Evolutionary conservation across 495 filamentous ascomycete genomes (phyloP).

Genomic region (Annulohypoxylon stygium): DNA sequence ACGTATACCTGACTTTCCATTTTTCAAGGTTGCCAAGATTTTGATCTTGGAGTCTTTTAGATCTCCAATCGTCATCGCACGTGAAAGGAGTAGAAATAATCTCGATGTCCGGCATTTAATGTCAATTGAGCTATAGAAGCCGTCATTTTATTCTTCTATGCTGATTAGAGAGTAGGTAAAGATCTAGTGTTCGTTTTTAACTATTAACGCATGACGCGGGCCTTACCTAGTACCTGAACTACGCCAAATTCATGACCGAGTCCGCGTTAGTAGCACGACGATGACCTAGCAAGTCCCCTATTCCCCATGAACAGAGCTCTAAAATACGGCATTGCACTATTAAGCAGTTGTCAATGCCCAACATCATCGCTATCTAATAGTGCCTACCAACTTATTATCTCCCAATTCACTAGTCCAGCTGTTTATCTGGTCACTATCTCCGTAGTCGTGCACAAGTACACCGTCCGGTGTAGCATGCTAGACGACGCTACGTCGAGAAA

Average conservation of each 20-base stretch:
- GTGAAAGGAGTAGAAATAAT: conserved; percentile 7
- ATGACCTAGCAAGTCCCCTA: neutral
- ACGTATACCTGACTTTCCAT: conserved; percentile 4
- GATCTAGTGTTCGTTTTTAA: neutral
- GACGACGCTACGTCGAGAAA: conserved; percentile 6
- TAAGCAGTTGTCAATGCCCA: conserved; percentile 1
- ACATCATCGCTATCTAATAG: neutral
- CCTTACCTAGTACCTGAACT: neutral
- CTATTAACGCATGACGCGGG: neutral
- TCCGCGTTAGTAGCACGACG: neutral
- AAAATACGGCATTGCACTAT: neutral
- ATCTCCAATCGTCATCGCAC: conserved; percentile 32
- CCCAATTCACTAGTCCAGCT: neutral
- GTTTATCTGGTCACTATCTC: neutral
- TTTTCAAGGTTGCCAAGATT: conserved; percentile 8
- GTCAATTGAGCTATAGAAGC: conserved; percentile 7
- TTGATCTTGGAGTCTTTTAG: conserved; percentile 6
- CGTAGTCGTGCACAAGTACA: conserved; percentile 2
- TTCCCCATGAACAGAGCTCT: neutral
- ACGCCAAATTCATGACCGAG: conserved; percentile 6
- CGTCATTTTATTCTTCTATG: conserved; percentile 8
- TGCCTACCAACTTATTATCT: neutral
- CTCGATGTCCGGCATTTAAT: neutral
- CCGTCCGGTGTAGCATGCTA: conserved; percentile 3
- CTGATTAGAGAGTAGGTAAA: neutral